Evolutionary conservation across 192 early-diverging fungal genomes (phyloP).

Genomic region (Entomortierella chlamydospora): DNA sequence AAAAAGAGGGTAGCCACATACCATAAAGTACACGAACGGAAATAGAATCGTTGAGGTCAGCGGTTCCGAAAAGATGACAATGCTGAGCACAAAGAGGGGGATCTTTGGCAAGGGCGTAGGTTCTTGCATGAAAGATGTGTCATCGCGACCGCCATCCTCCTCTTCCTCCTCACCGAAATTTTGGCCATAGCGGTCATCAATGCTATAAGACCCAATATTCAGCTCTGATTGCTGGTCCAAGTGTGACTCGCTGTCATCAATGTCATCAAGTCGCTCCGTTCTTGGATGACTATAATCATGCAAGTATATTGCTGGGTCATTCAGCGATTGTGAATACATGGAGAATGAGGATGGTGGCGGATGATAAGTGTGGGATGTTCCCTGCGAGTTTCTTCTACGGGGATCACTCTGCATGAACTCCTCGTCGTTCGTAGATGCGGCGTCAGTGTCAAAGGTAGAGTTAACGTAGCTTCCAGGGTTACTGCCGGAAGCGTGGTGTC

Average conservation of each 20-base stretch:
- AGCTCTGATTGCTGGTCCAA: not conserved
- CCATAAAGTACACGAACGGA: conserved; percentile 91
- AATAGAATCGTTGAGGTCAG: conserved; percentile 77
- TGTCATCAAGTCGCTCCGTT: conserved; percentile 22
- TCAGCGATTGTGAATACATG: not conserved
- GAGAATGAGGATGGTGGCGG: not conserved
- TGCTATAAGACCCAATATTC: not conserved
- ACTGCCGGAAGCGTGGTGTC: conserved; percentile 16
- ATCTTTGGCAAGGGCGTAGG: conserved; percentile 47
- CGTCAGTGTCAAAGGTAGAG: not conserved
- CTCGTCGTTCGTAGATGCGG: not conserved
- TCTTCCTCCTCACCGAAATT: not conserved
- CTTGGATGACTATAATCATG: not conserved
- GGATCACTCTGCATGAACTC: not conserved
- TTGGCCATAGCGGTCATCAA: not conserved
- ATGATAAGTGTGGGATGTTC: not conserved
- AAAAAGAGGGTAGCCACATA: conserved; percentile 20
- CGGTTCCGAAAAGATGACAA: conserved; percentile 71
- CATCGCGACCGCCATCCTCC: conserved; percentile 2
- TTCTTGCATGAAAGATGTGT: conserved; percentile 14
- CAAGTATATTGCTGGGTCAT: not conserved
- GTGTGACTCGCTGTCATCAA: conserved; percentile 15
- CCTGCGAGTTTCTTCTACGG: not conserved
- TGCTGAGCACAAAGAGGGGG: conserved; percentile 54
- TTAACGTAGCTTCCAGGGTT: not conserved